Evolutionary conservation across 2,329 filamentous ascomycete species (phyloP), one percentile per base, ranked within the genome.

Genomic region (Exophiala aquamarina): DNA sequence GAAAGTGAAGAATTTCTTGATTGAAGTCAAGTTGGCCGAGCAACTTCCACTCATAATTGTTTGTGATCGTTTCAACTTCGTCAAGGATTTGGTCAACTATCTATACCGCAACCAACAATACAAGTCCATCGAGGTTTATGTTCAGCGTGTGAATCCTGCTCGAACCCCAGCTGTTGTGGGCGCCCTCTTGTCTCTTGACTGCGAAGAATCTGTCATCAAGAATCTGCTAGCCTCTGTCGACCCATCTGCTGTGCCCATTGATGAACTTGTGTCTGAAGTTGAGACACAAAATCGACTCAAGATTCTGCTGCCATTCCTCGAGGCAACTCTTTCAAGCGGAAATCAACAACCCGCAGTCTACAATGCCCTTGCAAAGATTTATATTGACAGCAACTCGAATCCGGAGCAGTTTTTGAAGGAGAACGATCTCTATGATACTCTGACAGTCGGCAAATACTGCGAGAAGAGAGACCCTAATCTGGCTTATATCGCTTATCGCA

Each of bases 101-200:
- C 82, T 98, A 7, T 98, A 98, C 76, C 93, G 97, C 77, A 95
- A 95, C 72, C 92, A 98, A 71, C 92, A 97, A 66, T 98, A 96
- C 80, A 90, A 95, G 74, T 95, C 93, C 1, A 98, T 98, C 57
- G 93, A 98, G 73, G 85, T 94, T 8, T 98, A 98, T 61, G 93
- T 98, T 20, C 93, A 98, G 75, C 86, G 89, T 35, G 91, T 98
- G 60, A 98, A 98, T 72, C 91, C 93, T 4, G 78, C 86, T 13
- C 79, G 93, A 60, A 93, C 94, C 4, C 93, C 93, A 4, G 87
- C 90, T 47, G 93, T 98, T 52, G 83, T 98, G 58, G 93, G 93
- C 59, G 93, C 91, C 28, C 76, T 98, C 23, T 78, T 98, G 39
- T 93, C 98, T 63, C 93, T 98, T 43, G 93, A 98, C 64, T 98